Evolutionary conservation across 2,329 filamentous ascomycete genomes (phyloP).

Genomic region (Dendrostoma leiphaemia): DNA sequence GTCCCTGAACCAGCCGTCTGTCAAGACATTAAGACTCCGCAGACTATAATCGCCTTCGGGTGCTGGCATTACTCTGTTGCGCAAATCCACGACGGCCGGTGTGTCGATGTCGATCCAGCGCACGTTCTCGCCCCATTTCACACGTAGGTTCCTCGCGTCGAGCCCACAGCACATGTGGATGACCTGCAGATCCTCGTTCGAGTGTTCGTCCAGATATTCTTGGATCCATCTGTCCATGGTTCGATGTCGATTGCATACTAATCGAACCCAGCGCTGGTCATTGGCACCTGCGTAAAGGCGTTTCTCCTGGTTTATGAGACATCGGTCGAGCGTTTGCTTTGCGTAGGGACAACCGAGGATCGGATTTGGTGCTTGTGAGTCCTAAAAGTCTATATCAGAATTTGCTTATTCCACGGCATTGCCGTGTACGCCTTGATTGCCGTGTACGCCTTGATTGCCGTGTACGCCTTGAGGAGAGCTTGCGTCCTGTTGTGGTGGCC

Average conservation of each 20-base stretch:
- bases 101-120: slow-evolving; percentile 17
- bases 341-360: slow-evolving; percentile 13
- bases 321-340: slow-evolving; percentile 3
- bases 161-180: slow-evolving; percentile 18
- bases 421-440: too few species aligned
- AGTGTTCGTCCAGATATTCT: slow-evolving; percentile 1
- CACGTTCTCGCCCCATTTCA: slow-evolving; percentile 1
- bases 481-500: too few species aligned
- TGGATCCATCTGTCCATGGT: slow-evolving; percentile 10
- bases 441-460: too few species aligned
- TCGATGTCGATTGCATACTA: not conserved
- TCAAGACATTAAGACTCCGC: slow-evolving; percentile 6
- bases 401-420: too few species aligned
- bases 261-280: slow-evolving; percentile 12
- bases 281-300: not conserved
- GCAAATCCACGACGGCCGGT: slow-evolving; percentile 13
- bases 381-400: not conserved
- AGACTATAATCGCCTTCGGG: slow-evolving; percentile 6
- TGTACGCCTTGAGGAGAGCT: too few species aligned
- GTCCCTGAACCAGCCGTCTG: slow-evolving; percentile 5
- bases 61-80: slow-evolving; percentile 2
- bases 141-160: slow-evolving; percentile 10
- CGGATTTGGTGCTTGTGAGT: slow-evolving; percentile 6
- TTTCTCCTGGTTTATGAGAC: not conserved
- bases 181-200: slow-evolving; percentile 7